phyloP scores from a whole-genome alignment of 371 early-diverging fungal genomes.

The Lichtheimia ornata region DNA sequence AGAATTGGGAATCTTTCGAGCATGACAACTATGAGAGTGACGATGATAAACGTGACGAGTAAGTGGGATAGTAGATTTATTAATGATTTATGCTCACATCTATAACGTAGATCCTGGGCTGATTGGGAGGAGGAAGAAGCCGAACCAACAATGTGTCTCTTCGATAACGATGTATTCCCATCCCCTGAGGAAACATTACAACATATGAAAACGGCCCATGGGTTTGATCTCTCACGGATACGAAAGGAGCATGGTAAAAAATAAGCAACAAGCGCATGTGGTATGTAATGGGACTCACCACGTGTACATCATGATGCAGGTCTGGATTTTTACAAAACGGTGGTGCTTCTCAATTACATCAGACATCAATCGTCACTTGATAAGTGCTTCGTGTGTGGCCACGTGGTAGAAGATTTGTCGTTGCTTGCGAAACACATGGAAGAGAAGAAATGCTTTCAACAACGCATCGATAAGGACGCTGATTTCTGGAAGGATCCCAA shows the following conservation, averaged over 20 bases:
- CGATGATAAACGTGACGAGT: constrained; percentile 69
- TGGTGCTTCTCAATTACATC: constrained; percentile 87
- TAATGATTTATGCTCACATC: not conserved
- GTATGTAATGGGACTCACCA: constrained; percentile 2
- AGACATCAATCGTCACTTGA: constrained; percentile 69
- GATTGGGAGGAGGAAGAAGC: constrained; percentile 82
- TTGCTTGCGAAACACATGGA: constrained; percentile 58
- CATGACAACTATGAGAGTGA: constrained; percentile 80
- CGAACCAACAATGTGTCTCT: constrained; percentile 74
- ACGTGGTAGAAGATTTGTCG: constrained; percentile 46
- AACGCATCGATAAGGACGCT: constrained; percentile 52
- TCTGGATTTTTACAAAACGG: constrained; percentile 83
- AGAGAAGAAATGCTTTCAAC: constrained; percentile 45
- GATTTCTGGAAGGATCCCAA: constrained; percentile 79
- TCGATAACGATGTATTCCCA: constrained; percentile 67
- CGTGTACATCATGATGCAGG: constrained; percentile 20
- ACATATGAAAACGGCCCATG: constrained; percentile 75
- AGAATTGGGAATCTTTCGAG: constrained; percentile 89
- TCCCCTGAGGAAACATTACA: constrained; percentile 66
- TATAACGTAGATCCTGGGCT: constrained; percentile 60
- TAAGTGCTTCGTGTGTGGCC: constrained; percentile 74
- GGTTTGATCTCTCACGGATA: constrained; percentile 73
- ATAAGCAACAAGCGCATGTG: not conserved
- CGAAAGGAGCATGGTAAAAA: constrained; percentile 49
- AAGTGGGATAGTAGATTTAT: constrained; percentile 22